Evolutionary conservation across 805 yeast genomes (phyloP).

Genomic region (Saturnispora silvae): DNA sequence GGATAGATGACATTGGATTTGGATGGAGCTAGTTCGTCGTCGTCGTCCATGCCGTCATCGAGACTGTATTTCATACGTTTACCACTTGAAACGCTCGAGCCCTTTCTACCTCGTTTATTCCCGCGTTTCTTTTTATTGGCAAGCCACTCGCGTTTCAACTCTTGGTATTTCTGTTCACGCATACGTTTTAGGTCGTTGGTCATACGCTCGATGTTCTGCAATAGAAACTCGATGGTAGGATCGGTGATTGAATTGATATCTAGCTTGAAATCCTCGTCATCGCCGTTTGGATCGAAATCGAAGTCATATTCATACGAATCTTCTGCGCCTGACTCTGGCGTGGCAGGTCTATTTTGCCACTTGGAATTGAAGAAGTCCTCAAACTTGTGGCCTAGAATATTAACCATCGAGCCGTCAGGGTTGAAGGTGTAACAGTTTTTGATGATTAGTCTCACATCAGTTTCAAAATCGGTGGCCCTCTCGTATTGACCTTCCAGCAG

Average conservation of each 20-base stretch:
- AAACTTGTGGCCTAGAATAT: slow-evolving; percentile 86
- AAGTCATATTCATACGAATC: slow-evolving; percentile 31
- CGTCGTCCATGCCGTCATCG: slow-evolving; percentile 33
- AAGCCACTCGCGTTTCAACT: slow-evolving; percentile 52
- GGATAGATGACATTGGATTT: slow-evolving; percentile 21
- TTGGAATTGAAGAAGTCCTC: slow-evolving; percentile 78
- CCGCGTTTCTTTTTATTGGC: slow-evolving; percentile 29
- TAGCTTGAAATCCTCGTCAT: slow-evolving; percentile 42
- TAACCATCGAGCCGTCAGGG: slow-evolving; percentile 95
- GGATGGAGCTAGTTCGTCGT: slow-evolving; percentile 23
- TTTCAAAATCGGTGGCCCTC: slow-evolving; percentile 77
- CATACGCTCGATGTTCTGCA: slow-evolving; percentile 79
- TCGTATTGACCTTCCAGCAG: slow-evolving; percentile 80
- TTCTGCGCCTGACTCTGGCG: slow-evolving; percentile 39
- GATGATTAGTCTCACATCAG: slow-evolving; percentile 75
- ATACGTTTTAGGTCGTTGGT: slow-evolving; percentile 72
- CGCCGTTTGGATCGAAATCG: slow-evolving; percentile 25
- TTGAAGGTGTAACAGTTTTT: slow-evolving; percentile 84
- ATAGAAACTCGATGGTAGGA: slow-evolving; percentile 84
- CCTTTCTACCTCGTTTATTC: slow-evolving; percentile 12
- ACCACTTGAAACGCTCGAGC: slow-evolving; percentile 1
- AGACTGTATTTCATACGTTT: slow-evolving; percentile 39
- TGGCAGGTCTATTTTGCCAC: slow-evolving; percentile 79
- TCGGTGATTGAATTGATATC: slow-evolving; percentile 61
- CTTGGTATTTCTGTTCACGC: slow-evolving; percentile 67